Evolutionary conservation across 768 basidiomycete genomes (phyloP).

Genomic region (Tubosaeta brunneosetosa): DNA sequence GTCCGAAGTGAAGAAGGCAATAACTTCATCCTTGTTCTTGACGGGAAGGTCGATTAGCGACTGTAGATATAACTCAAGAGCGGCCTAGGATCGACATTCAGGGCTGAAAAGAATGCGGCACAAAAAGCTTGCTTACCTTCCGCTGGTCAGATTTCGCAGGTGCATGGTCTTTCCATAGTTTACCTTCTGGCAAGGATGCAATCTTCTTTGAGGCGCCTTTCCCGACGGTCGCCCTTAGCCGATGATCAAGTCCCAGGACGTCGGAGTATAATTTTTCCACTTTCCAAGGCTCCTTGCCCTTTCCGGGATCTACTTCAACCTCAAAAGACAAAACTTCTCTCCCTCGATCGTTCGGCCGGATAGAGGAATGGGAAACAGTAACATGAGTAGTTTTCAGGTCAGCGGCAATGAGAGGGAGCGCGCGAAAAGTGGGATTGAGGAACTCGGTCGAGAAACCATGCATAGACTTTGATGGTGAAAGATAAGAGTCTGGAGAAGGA

Average conservation of each 20-base stretch:
- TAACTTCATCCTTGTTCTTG: constrained; percentile 85
- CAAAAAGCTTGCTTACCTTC: constrained; percentile 54
- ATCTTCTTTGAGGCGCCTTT: constrained; percentile 77
- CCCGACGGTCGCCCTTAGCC: constrained; percentile 53
- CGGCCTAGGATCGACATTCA: constrained; percentile 40
- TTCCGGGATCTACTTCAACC: constrained; percentile 66
- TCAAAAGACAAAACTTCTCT: constrained; percentile 92
- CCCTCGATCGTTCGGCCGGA: constrained; percentile 83
- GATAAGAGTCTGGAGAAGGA: constrained; percentile 29
- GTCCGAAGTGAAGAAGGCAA: constrained; percentile 90
- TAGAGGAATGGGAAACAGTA: constrained; percentile 73
- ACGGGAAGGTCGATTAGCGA: constrained; percentile 75
- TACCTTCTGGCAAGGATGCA: constrained; percentile 79
- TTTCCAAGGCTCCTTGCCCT: constrained; percentile 69
- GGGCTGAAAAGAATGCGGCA: not conserved
- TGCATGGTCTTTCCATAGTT: constrained; percentile 94
- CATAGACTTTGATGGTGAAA: constrained; percentile 21
- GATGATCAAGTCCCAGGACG: constrained; percentile 80
- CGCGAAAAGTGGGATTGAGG: constrained; percentile 52
- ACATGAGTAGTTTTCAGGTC: constrained; percentile 74
- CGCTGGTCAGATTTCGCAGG: constrained; percentile 95
- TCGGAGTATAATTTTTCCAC: constrained; percentile 95
- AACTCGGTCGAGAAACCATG: constrained; percentile 20
- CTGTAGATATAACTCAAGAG: constrained; percentile 84
- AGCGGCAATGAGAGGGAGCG: constrained; percentile 60